Evolutionary conservation across 441 rosid genomes (phyloP).

Genomic region (Codiaeum variegatum): DNA sequence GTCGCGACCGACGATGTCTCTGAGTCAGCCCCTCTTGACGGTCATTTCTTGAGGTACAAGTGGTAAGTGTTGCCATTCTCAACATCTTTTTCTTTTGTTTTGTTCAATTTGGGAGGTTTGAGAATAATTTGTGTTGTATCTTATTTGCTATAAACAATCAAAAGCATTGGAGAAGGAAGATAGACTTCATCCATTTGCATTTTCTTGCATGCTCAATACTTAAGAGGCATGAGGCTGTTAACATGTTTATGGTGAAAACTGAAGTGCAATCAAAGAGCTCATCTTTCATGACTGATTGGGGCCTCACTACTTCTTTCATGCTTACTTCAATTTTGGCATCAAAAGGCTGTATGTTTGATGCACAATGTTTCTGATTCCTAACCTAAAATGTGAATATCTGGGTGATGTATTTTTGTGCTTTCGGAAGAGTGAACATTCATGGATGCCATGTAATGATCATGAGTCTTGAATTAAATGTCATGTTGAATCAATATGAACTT

Average conservation of each 20-base stretch:
- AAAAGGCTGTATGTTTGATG: not conserved
- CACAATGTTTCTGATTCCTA: not conserved
- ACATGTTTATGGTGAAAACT: not conserved
- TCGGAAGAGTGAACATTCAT: not conserved
- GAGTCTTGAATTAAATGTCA: not conserved
- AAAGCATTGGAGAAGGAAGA: not conserved
- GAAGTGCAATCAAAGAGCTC: not conserved
- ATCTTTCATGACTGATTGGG: not conserved
- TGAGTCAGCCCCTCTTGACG: slow-evolving; percentile 82
- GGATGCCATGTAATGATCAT: not conserved
- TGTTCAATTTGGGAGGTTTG: not conserved
- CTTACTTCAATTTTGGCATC: not conserved
- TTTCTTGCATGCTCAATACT: not conserved
- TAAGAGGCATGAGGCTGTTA: not conserved
- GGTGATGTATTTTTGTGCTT: not conserved
- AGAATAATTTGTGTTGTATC: not conserved
- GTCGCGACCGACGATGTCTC: slow-evolving; percentile 74
- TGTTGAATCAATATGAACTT: not conserved
- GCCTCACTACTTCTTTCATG: not conserved
- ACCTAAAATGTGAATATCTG: not conserved
- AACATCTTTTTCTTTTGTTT: not conserved
- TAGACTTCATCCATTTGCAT: too few relatives aligned
- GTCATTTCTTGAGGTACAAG: slow-evolving; percentile 84
- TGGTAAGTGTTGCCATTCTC: slow-evolving; percentile 46
- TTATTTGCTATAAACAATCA: not conserved